These are phyloP conservation scores for Euphorbia peplus DNA, from an alignment of 345 rosid genomes.

Conservation along the genomic window DNA sequence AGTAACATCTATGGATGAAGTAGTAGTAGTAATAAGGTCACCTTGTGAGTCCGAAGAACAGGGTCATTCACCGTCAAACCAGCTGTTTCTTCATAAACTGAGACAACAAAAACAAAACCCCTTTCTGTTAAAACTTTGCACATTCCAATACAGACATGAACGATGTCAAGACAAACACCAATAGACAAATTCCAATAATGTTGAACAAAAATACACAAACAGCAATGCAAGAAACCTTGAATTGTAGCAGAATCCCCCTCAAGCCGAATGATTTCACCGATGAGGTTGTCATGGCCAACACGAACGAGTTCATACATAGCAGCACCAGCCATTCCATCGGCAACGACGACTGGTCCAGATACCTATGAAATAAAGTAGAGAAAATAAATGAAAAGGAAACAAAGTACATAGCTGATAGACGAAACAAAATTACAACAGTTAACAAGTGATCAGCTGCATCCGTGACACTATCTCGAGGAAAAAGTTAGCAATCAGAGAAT, in stretches of 20 bases:
- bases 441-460: neutral
- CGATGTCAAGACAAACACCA: neutral
- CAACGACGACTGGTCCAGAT: conserved; percentile 97
- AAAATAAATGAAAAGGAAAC: conserved; percentile 1
- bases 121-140: neutral
- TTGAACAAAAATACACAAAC: neutral
- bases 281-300: conserved; percentile 92
- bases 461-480: neutral
- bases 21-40: conserved; percentile 5
- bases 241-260: conserved; percentile 99
- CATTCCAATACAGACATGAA: neutral
- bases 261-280: conserved; percentile 95
- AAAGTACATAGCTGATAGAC: neutral
- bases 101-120: conserved; percentile 10
- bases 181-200: neutral
- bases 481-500: too few species aligned
- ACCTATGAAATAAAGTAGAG: conserved; percentile 48
- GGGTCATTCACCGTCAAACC: conserved; percentile 96
- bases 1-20: conserved; percentile 1
- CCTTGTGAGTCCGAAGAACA: conserved; percentile 91
- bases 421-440: neutral
- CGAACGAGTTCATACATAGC: conserved; percentile 99
- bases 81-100: conserved; percentile 97
- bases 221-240: conserved; percentile 54
- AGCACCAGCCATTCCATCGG: conserved; percentile 99